Evolutionary conservation across 1,139 yeast species (phyloP).

Genomic region (Yamadazyma trypodendri): DNA sequence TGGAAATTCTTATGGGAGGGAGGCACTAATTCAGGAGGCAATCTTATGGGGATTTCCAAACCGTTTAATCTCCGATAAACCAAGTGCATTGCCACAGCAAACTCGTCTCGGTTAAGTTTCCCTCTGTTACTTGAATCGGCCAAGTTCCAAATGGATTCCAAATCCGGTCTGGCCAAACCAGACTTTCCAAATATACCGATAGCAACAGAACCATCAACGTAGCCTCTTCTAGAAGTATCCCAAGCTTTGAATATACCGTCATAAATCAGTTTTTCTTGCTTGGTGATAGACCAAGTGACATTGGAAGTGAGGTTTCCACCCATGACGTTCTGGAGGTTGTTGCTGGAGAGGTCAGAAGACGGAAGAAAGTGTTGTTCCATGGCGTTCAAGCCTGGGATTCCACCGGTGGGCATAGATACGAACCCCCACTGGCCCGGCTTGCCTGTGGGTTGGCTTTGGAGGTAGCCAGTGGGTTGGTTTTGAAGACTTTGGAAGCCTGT

Average conservation of each 20-base stretch:
- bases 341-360: slow-evolving; percentile 39
- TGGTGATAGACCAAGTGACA: slow-evolving; percentile 74
- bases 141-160: slow-evolving; percentile 88
- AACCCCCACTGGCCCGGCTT: slow-evolving; percentile 84
- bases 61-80: slow-evolving; percentile 76
- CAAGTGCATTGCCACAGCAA: slow-evolving; percentile 81
- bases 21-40: slow-evolving; percentile 75
- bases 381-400: slow-evolving; percentile 73
- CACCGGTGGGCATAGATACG: slow-evolving; percentile 69
- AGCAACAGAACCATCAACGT: slow-evolving; percentile 76
- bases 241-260: slow-evolving; percentile 87
- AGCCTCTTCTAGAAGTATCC: slow-evolving; percentile 70
- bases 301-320: slow-evolving; percentile 51
- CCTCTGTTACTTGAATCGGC: slow-evolving; percentile 72
- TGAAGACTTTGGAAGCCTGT: slow-evolving; percentile 39
- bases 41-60: slow-evolving; percentile 64
- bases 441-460: slow-evolving; percentile 59
- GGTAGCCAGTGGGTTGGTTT: slow-evolving; percentile 41
- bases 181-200: slow-evolving; percentile 87
- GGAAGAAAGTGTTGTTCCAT: slow-evolving; percentile 81
- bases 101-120: slow-evolving; percentile 72
- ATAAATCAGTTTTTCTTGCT: slow-evolving; percentile 82
- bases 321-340: slow-evolving; percentile 50
- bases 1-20: slow-evolving; percentile 69
- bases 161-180: slow-evolving; percentile 79